Base-by-base conservation (phyloP, 345 rosid species). In the Linum trigynum region DNA sequence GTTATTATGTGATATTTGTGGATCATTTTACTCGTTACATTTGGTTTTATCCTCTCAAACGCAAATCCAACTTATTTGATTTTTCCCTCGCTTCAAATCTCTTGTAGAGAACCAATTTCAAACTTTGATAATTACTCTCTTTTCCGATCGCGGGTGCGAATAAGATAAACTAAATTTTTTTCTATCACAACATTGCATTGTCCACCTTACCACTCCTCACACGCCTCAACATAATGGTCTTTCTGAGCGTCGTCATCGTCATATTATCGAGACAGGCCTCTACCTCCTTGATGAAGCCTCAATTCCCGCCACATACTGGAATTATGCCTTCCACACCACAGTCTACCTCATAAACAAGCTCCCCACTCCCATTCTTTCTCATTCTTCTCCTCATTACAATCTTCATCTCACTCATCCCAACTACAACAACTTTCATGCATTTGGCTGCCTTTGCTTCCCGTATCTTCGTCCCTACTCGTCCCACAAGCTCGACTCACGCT, bases 1-100 rank as follows among this genome's bases (percentile, higher is more conserved):
- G 37, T 4, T 65, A 48, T 55, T 65, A 65, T 51, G 10, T 50
- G 7, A 65, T 65, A 3, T 65, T 65, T 37, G 43, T 65, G 9
- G 59, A 65, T 51, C 45, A 65, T 3, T 65, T 48, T 36, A 65
- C 59, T 2, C 51, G 55, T 10, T 65, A 65, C n/a, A 17, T 65
- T 2, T 65, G 67, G 67, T 51, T 65, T 65, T 45, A 23, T 36
- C 59, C 59, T 6, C 9, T 65, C 0, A 14, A 36, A 2, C 14
- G 2, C 6, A 65, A 65, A 51, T 51, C 39, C 35, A 23, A 51
- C 23, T 32, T 65, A 0, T 50, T n/a, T 7, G 0, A 8, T 12
- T 65, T 35, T 65, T 65, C 36, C 23, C 3, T 35, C 32, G 35
- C 2, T 65, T 14, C 0, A 65, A 65, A n/a, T 8, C 38, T 51